Base-by-base conservation (phyloP, 805 yeast genomes). In the Cyberlindnera galapagoensis region DNA sequence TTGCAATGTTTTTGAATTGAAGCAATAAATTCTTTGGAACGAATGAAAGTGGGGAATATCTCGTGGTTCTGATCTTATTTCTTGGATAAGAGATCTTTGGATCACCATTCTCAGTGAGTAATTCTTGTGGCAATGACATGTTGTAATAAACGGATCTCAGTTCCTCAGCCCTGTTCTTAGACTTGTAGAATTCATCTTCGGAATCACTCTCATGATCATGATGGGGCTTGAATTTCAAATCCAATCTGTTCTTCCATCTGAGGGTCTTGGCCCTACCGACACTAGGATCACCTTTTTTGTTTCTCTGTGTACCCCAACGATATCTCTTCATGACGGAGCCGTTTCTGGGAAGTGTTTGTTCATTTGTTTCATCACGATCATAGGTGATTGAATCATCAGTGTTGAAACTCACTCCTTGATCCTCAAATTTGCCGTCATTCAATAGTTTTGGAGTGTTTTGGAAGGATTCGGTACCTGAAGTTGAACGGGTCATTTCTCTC, bases 31-130 rank as follows among this genome's bases (percentile, higher is more conserved):
- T 87, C 56, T 87, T 87, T 3, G 97, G 97, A 19, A 92, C 43
- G 51, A 90, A 90, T 7, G 86, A 66, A 28, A 92, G 53, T 6
- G 97, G 96, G 3, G 97, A 90, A 58, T 90, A 90, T 62, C 86
- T 90, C 3, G 98, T 86, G 0, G 97, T 87, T 63, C 97, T 76
- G 46, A 92, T 85, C 57, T 92, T 88, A 64, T 90, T 90, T 49
- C 96, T 71, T 9, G 94, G 76, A 52, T 82, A 90, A n/a, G 57
- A 53, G 0, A 67, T 64, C 13, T 49, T 51, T 2, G 90, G 83
- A 22, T 71, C 67, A 10, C 80, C 79, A 2, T 76, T 69, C 50
- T 74, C 76, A 38, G 77, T 79, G 14, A 74, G 30, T 54, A 67
- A 58, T 22, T 70, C 69, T 15, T 67, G 73, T 1, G 92, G 87